Evolutionary conservation across 352 stramenopile species (phyloP).

Genomic region (Globisporangium iwayamae): DNA sequence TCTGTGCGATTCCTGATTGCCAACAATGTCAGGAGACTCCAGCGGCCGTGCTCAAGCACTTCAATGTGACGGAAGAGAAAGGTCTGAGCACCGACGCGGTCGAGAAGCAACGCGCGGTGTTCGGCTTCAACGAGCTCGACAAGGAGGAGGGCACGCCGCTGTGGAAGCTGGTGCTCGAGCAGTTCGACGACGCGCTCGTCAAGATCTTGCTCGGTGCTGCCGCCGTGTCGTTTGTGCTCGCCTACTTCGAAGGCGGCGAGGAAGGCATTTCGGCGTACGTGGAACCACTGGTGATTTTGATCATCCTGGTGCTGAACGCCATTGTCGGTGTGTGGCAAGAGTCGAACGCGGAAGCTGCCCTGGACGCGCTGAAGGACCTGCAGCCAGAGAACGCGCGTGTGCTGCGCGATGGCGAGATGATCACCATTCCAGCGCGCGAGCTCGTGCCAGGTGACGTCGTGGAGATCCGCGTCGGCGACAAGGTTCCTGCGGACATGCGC

Average conservation of each 20-base stretch:
- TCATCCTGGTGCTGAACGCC: constrained; percentile 96
- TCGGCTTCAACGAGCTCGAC: constrained; percentile 88
- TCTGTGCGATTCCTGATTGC: not conserved
- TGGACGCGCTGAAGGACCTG: constrained; percentile 95
- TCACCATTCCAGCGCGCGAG: constrained; percentile 82
- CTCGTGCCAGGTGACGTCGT: constrained; percentile 98
- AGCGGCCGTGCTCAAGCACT: constrained; percentile 72
- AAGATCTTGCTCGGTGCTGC: constrained; percentile 98
- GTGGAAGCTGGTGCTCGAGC: constrained; percentile 95
- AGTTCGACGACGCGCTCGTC: constrained; percentile 98
- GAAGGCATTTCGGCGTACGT: constrained; percentile 92
- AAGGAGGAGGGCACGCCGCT: constrained; percentile 88
- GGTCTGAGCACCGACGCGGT: constrained; percentile 56
- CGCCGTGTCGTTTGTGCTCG: constrained; percentile 92
- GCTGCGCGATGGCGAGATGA: constrained; percentile 82
- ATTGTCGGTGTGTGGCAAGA: constrained; percentile 97
- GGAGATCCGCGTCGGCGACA: constrained; percentile 95
- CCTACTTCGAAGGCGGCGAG: constrained; percentile 87
- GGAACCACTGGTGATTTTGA: constrained; percentile 96
- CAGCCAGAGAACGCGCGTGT: constrained; percentile 91
- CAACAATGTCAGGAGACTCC: constrained; percentile 41
- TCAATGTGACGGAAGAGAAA: constrained; percentile 55
- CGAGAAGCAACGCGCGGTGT: constrained; percentile 42
- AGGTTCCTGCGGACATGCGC: constrained; percentile 96
- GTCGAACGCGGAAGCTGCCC: constrained; percentile 89